Base-by-base conservation (phyloP, 2,329 filamentous ascomycete genomes). In the Xylariaceae sp. region DNA sequence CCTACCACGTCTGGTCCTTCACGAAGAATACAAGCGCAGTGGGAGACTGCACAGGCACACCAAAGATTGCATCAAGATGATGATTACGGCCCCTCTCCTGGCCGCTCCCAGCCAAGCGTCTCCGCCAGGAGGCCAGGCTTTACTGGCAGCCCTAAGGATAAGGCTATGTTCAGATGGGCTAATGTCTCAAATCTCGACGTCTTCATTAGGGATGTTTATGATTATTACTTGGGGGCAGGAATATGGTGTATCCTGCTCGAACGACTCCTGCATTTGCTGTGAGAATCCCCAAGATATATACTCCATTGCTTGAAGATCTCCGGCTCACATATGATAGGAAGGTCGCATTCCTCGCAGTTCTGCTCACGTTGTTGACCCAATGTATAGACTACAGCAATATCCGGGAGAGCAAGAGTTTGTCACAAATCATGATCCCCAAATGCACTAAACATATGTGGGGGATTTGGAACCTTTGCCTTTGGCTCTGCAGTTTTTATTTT, bases 81-180 rank as follows among this genome's bases (percentile, higher is more conserved):
- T 14, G 62, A 60, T 23, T 66, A 67, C 46, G 60, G 63, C 9
- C 53, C 63, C 18, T 32, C 58, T 12, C 50, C 55, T 20, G 51
- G 55, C 20, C 62, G 52, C 18, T 50, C 40, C 20, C 60, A 56
- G 37, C 29, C 59, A 23, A 63, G 51, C 23, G 50, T 63, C 32
- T 57, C 64, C n/a, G 44, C 56, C 18, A 65, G 63, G 44, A 57
- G 63, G 45, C 60, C 64, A 10, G 67, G 68, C 6, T 59, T 70
- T 19, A 40, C 56, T 16, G 65, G 60, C 21, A 70, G 70, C 50
- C 75, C 76, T 12, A 86, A 86, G 72, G 89, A 93, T 69, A 89
- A 88, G 72, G 92, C 93, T 2, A 85, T 96, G 78, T 97, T 91
- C 88, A 84, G 90, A 74, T 97, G 93, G 90, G 90, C 90, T 52